Conservation (phyloP, 2,329 filamentous ascomycete species). For the Hypoxylon sp. region DNA sequence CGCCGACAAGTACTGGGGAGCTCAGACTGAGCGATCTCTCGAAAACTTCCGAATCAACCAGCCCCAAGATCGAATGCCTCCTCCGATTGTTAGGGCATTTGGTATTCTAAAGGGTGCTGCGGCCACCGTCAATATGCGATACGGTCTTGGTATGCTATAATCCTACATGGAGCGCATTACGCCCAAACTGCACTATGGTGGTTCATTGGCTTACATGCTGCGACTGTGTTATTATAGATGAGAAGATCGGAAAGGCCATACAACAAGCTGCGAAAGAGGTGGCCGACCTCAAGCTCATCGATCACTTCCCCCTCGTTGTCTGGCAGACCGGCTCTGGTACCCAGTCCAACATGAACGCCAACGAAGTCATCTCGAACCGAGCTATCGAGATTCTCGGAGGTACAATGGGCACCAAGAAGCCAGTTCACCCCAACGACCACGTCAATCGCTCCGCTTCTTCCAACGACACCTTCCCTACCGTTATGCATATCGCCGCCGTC, state of each 20-base stretch:
- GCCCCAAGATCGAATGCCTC: constrained; percentile 98
- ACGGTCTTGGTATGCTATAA: constrained; percentile 79
- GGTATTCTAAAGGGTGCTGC: constrained; percentile 98
- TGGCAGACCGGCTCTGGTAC: constrained; percentile 99
- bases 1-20: constrained; percentile 97
- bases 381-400: constrained; percentile 98
- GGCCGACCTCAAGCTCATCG: constrained; percentile 90
- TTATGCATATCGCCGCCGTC: constrained; percentile 99
- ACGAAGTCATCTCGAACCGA: constrained; percentile 99
- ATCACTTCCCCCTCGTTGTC: constrained; percentile 98
- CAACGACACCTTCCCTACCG: constrained; percentile 99
- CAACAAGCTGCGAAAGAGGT: constrained; percentile 96
- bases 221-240: constrained; percentile 69
- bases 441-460: constrained; percentile 99
- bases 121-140: constrained; percentile 95
- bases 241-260: constrained; percentile 91
- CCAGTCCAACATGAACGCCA: constrained; percentile 99
- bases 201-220: constrained; percentile 48
- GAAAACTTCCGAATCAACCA: constrained; percentile 99
- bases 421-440: constrained; percentile 99
- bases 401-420: constrained; percentile 95
- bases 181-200: constrained; percentile 29
- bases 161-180: constrained; percentile 40
- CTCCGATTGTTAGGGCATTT: constrained; percentile 91
- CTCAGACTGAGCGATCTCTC: constrained; percentile 95